These are phyloP conservation scores for Skeletonema grethae DNA, from an alignment of 108 stramenopile species.

Conservation along the genomic window DNA sequence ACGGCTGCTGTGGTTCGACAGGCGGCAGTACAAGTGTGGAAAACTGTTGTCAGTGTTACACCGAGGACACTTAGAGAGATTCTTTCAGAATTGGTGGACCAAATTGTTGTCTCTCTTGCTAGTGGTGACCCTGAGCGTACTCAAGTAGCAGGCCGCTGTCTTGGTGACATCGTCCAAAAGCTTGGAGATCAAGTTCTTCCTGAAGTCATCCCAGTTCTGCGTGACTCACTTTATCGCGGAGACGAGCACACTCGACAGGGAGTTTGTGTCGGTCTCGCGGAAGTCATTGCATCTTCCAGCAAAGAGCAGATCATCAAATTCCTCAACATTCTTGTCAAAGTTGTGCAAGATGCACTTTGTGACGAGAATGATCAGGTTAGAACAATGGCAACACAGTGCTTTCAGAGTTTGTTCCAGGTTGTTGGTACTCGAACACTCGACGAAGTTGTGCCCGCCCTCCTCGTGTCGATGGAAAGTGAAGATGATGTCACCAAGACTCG, in stretches of 20 bases:
- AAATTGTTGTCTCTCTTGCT: constrained; percentile 84
- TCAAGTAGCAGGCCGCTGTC: constrained; percentile 91
- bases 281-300: constrained; percentile 90
- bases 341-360: constrained; percentile 93
- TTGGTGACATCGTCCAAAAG: constrained; percentile 97
- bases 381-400: constrained; percentile 91
- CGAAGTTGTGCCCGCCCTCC: constrained; percentile 92
- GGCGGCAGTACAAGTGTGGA: constrained; percentile 96
- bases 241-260: constrained; percentile 86
- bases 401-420: constrained; percentile 88
- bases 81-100: constrained; percentile 85
- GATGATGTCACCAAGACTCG: constrained; percentile 63
- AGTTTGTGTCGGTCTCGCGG: constrained; percentile 95
- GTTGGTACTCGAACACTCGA: constrained; percentile 91
- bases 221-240: constrained; percentile 84
- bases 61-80: constrained; percentile 94
- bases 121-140: constrained; percentile 88
- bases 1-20: constrained; percentile 90
- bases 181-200: constrained; percentile 97
- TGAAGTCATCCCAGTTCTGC: constrained; percentile 93
- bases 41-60: constrained; percentile 96
- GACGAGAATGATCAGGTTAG: constrained; percentile 86
- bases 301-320: constrained; percentile 91
- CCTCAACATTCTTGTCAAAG: constrained; percentile 91
- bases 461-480: constrained; percentile 78